Percentiles rank a stretch among this genome's conserved stretches.
These are phyloP conservation scores for Venturia carpophila DNA, from an alignment of 2,329 filamentous ascomycete genomes.

Conservation along the genomic window DNA sequence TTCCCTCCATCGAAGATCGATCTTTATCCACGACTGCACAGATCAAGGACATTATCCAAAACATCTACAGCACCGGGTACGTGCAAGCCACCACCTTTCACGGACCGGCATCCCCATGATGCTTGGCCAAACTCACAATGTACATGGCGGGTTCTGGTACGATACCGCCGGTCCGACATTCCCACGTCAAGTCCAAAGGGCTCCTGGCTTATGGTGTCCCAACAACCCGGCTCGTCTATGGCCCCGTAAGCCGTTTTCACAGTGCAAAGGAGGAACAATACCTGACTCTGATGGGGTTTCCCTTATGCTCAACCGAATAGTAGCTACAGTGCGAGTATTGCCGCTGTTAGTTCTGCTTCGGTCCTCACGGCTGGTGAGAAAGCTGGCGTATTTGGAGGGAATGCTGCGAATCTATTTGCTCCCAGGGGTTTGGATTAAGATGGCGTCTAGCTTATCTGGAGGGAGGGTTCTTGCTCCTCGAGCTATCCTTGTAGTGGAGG, in stretches of 20 bases:
- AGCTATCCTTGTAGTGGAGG: too few relatives aligned
- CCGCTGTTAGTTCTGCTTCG: not conserved
- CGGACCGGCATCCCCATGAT: not conserved
- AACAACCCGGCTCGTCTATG: not conserved
- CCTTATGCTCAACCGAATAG: not conserved
- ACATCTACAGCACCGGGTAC: not conserved
- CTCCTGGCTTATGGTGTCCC: not conserved
- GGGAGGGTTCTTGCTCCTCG: too few relatives aligned
- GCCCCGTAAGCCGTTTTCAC: not conserved
- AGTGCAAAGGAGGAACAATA: not conserved
- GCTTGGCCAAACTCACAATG: not conserved
- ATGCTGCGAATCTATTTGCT: not conserved
- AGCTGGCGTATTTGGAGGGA: not conserved
- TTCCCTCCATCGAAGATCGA: not conserved
- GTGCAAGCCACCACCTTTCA: not conserved
- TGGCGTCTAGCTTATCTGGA: too few relatives aligned
- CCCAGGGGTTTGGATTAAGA: too few relatives aligned
- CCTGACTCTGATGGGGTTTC: not conserved
- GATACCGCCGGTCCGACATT: not conserved
- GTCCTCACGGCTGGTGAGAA: not conserved
- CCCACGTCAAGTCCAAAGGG: not conserved
- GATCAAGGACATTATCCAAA: not conserved
- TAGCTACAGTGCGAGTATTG: not conserved
- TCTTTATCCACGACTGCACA: not conserved
- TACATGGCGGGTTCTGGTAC: not conserved